Evolutionary conservation across 78 protist genomes (phyloP).

Genomic region (Tieghemostelium lacteum): DNA sequence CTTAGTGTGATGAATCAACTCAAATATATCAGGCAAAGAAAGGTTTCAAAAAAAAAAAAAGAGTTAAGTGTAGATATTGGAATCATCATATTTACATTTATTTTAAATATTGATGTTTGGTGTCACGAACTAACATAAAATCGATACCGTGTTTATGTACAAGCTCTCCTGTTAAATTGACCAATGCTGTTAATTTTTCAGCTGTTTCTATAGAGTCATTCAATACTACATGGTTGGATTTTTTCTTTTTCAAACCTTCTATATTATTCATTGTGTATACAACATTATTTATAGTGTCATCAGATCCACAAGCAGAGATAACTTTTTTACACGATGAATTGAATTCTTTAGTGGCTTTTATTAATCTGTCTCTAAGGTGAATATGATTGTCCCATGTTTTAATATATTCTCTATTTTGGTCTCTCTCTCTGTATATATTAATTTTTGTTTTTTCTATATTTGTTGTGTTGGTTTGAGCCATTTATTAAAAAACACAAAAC

Average conservation of each 20-base stretch:
- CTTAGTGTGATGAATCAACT: too few species aligned
- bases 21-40: too few species aligned
- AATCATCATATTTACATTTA: too few species aligned
- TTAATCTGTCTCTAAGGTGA: background rate
- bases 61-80: too few species aligned
- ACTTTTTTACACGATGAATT: background rate
- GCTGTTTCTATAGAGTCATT: background rate
- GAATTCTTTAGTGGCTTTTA: background rate
- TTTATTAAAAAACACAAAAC: too few species aligned
- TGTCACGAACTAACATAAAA: background rate
- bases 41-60: too few species aligned
- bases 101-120: background rate
- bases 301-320: background rate
- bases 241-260: background rate
- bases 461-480: too few species aligned
- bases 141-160: background rate
- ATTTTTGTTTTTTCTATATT: background rate
- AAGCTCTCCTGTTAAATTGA: background rate
- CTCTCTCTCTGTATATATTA: background rate
- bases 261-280: background rate
- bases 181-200: background rate
- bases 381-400: background rate
- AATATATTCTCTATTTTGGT: background rate
- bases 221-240: background rate
- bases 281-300: constrained; percentile 1